Evolutionary conservation across 306 rosid genomes (phyloP).

Genomic region (Corylus heterophylla): DNA sequence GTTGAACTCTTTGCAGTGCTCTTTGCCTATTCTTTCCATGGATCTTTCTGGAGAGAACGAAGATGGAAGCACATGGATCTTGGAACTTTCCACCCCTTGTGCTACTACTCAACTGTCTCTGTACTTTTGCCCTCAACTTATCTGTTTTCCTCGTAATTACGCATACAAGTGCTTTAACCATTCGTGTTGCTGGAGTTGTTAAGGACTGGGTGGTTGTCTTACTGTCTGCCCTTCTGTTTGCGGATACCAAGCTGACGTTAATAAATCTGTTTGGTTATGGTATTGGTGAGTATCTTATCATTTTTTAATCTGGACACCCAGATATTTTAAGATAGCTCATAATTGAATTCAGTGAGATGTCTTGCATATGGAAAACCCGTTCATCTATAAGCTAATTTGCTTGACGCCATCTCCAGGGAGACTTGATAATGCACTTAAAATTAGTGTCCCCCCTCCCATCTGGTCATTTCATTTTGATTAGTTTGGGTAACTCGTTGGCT

Average conservation of each 20-base stretch:
- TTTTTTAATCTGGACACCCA: slow-evolving; percentile 9
- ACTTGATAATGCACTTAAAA: not conserved
- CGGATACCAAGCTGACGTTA: slow-evolving; percentile 87
- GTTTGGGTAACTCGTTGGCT: not conserved
- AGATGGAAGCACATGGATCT: slow-evolving; percentile 75
- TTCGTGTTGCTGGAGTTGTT: slow-evolving; percentile 98
- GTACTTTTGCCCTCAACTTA: slow-evolving; percentile 95
- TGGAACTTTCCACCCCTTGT: slow-evolving; percentile 88
- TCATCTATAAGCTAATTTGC: not conserved
- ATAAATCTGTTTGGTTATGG: slow-evolving; percentile 92
- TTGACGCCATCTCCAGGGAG: not conserved
- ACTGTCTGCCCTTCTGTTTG: slow-evolving; percentile 85
- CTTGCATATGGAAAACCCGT: not conserved
- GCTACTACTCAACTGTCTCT: slow-evolving; percentile 80
- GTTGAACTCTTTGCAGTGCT: slow-evolving; percentile 64
- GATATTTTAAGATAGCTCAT: slow-evolving; percentile 11
- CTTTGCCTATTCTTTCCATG: slow-evolving; percentile 89
- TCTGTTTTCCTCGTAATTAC: slow-evolving; percentile 97
- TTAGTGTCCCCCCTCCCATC: not conserved
- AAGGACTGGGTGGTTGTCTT: slow-evolving; percentile 99
- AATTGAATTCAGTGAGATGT: slow-evolving; percentile 6
- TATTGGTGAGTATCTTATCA: slow-evolving; percentile 65
- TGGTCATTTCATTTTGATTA: not conserved
- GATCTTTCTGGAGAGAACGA: slow-evolving; percentile 90
- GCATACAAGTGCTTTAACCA: slow-evolving; percentile 97